phyloP scores from a whole-genome alignment of 208 protist species.

The Leishmania tropica region DNA sequence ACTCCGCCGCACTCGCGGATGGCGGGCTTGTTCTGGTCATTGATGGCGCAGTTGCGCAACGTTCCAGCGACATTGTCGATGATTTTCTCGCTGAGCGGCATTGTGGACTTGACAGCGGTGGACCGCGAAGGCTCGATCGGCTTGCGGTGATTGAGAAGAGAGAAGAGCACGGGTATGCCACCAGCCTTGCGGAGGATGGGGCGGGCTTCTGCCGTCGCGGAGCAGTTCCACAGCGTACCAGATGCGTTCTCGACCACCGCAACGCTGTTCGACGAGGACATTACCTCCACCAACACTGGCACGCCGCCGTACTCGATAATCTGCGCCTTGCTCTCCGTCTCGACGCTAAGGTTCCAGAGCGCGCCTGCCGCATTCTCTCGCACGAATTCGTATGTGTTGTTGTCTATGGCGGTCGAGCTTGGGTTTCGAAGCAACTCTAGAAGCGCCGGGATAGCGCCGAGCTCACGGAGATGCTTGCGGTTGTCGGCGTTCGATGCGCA shows the following conservation, averaged over 20 bases:
- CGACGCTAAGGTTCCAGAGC: constrained; percentile 93
- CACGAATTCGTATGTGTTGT: constrained; percentile 72
- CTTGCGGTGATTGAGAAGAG: constrained; percentile 62
- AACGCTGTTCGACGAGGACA: constrained; percentile 65
- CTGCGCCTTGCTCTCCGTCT: constrained; percentile 90
- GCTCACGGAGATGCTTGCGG: constrained; percentile 80
- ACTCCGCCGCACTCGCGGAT: constrained; percentile 87
- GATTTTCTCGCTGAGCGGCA: constrained; percentile 71
- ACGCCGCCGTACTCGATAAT: constrained; percentile 92
- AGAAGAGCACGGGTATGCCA: constrained; percentile 82
- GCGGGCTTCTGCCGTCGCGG: constrained; percentile 78
- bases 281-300: constrained; percentile 70
- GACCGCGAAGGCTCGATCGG: constrained; percentile 12
- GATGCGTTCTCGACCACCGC: constrained; percentile 90
- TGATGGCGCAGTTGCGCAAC: constrained; percentile 93
- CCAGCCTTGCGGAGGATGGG: constrained; percentile 82
- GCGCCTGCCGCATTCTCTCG: constrained; percentile 92
- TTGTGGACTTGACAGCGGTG: constrained; percentile 22
- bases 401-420: constrained; percentile 16
- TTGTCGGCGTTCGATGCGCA: constrained; percentile 93
- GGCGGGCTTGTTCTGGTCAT: constrained; percentile 92
- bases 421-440: constrained; percentile 68
- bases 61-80: constrained; percentile 91
- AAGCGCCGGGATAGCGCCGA: constrained; percentile 85
- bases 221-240: constrained; percentile 95